Evolutionary conservation across 1,139 yeast species (phyloP).

Genomic region (Saccharomyces pastorianus): DNA sequence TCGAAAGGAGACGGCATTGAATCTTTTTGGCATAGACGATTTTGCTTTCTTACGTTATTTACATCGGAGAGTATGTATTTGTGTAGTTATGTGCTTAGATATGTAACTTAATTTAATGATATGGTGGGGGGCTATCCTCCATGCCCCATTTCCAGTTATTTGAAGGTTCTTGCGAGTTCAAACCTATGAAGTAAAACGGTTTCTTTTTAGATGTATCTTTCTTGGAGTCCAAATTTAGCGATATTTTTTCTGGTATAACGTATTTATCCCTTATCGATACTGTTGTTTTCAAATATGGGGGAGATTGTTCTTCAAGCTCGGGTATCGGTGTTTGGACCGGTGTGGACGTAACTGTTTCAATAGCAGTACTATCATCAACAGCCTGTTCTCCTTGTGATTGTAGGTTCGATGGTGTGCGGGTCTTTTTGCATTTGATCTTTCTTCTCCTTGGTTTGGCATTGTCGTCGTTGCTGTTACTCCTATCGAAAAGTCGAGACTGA

Average conservation of each 20-base stretch:
- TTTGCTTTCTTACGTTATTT: background rate
- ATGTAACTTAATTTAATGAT: background rate
- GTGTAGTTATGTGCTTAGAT: background rate
- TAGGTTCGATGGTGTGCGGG: background rate
- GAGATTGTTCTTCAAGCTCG: background rate
- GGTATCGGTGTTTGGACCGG: background rate
- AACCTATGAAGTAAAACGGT: background rate
- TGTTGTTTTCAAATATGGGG: background rate
- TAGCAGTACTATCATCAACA: background rate
- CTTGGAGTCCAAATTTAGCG: background rate
- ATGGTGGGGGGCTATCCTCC: slow-evolving; percentile 6
- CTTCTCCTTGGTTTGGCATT: slow-evolving; percentile 24
- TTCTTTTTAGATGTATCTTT: background rate
- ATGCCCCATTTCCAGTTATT: slow-evolving; percentile 11
- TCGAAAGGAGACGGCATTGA: too few relatives aligned
- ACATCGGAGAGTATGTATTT: background rate
- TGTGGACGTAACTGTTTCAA: background rate
- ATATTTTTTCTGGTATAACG: background rate
- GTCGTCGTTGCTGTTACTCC: slow-evolving; percentile 22
- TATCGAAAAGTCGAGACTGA: slow-evolving; percentile 28
- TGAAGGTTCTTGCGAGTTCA: background rate
- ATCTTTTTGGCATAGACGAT: slow-evolving; percentile 3
- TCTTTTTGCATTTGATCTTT: slow-evolving; percentile 14
- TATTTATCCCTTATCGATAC: background rate
- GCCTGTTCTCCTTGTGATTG: slow-evolving; percentile 6